These are phyloP conservation scores for Fragaria vesca DNA, from an alignment of 306 rosid species.

Conservation along the genomic window DNA sequence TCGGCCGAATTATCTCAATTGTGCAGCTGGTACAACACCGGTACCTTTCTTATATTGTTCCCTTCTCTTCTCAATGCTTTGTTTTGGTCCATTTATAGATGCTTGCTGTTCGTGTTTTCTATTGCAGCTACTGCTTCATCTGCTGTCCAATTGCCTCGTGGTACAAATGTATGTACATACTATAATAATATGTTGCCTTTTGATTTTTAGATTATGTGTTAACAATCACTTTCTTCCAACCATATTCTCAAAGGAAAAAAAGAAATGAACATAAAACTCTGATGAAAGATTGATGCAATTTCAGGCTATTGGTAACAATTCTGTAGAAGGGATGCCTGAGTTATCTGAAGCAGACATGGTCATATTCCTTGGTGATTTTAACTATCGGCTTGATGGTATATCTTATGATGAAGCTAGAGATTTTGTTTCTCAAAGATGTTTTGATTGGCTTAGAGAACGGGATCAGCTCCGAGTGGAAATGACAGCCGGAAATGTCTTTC, in stretches of 20 bases:
- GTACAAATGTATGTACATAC: constrained; percentile 65
- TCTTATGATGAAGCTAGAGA: constrained; percentile 97
- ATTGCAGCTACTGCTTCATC: constrained; percentile 82
- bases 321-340: constrained; percentile 73
- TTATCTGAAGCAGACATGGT: constrained; percentile 89
- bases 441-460: constrained; percentile 96
- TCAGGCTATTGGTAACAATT: constrained; percentile 50
- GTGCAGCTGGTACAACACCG: constrained; percentile 64
- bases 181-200: constrained; percentile 20
- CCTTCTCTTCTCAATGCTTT: constrained; percentile 55
- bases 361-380: constrained; percentile 94
- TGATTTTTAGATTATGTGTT: constrained; percentile 29
- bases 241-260: neutral
- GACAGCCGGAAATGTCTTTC: constrained; percentile 95
- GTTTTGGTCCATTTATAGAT: constrained; percentile 59
- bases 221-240: constrained; percentile 6
- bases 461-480: constrained; percentile 96
- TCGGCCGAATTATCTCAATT: constrained; percentile 54
- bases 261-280: neutral
- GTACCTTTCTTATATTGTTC: constrained; percentile 46
- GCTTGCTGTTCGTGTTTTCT: constrained; percentile 76
- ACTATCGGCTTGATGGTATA: constrained; percentile 85
- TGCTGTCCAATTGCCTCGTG: constrained; percentile 56
- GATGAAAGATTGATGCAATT: constrained; percentile 38
- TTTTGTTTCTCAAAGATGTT: constrained; percentile 95